phyloP scores from a whole-genome alignment of 495 filamentous ascomycete genomes.

The Geopyxis carbonaria region DNA sequence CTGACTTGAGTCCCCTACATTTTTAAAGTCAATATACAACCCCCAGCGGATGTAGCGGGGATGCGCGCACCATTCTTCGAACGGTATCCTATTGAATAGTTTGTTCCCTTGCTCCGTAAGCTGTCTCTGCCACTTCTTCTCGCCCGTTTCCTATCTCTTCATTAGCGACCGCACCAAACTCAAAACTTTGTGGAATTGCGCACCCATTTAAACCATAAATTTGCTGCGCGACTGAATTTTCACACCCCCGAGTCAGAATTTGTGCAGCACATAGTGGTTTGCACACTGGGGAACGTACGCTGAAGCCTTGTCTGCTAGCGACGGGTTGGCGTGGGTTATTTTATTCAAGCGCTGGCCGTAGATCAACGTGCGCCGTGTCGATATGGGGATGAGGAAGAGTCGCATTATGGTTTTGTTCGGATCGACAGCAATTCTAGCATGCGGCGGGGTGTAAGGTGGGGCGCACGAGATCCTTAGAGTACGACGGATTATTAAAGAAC shows the following conservation, averaged over 20 bases:
- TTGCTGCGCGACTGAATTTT: conserved; percentile 52
- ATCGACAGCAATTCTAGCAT: too few species aligned
- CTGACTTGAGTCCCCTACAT: conserved; percentile 61
- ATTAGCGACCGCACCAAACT: neutral
- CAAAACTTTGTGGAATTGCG: conserved; percentile 32
- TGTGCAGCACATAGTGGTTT: neutral
- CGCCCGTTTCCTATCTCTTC: conserved; percentile 85
- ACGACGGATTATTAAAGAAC: too few species aligned
- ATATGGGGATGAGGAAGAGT: conserved; percentile 88
- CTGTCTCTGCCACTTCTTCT: conserved; percentile 70
- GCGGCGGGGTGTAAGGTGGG: too few species aligned
- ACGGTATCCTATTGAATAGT: conserved; percentile 70
- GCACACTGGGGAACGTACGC: conserved; percentile 21
- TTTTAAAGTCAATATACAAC: conserved; percentile 2
- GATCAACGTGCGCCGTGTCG: conserved; percentile 73
- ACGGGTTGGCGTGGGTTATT: conserved; percentile 23
- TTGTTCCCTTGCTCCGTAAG: conserved; percentile 75
- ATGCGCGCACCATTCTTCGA: conserved; percentile 61
- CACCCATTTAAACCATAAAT: conserved; percentile 50
- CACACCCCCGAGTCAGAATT: conserved; percentile 12
- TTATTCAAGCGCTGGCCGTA: conserved; percentile 62
- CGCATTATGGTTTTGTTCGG: conserved; percentile 59
- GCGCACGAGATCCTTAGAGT: too few species aligned
- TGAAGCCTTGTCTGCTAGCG: conserved; percentile 19
- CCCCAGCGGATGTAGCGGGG: neutral